These are phyloP conservation scores for Bondarzewia mesenterica DNA, from an alignment of 1,284 basidiomycete genomes.

Conservation along the genomic window DNA sequence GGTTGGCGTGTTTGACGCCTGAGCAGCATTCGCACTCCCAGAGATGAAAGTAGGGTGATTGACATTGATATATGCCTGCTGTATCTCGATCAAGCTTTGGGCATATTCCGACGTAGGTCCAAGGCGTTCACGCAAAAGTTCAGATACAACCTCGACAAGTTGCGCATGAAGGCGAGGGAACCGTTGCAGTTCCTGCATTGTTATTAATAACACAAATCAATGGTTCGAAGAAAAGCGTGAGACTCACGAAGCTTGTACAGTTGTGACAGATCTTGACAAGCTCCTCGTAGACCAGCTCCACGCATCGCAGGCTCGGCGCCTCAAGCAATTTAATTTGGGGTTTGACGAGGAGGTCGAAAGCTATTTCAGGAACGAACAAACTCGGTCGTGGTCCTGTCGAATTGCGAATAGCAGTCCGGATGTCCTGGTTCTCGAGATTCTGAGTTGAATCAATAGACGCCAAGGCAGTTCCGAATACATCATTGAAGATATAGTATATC, in stretches of 20 bases:
- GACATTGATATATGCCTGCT: constrained; percentile 99
- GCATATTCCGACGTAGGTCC: constrained; percentile 97
- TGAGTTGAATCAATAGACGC: constrained; percentile 86
- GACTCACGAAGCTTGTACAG: constrained; percentile 78
- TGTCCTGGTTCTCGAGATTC: constrained; percentile 91
- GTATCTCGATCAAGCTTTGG: constrained; percentile 92
- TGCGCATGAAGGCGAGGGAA: constrained; percentile 94
- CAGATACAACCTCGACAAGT: constrained; percentile 95
- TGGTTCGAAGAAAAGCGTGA: not conserved
- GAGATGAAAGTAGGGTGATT: constrained; percentile 89
- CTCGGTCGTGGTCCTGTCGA: constrained; percentile 96
- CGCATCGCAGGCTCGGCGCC: constrained; percentile 89
- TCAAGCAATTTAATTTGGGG: constrained; percentile 98
- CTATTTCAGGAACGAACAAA: constrained; percentile 94
- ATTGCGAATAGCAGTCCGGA: constrained; percentile 96
- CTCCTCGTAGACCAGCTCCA: constrained; percentile 98
- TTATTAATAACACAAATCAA: not conserved
- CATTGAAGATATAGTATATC: constrained; percentile 99
- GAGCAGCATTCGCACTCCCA: constrained; percentile 54
- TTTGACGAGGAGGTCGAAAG: constrained; percentile 96
- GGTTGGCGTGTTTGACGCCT: constrained; percentile 31
- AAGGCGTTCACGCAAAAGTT: constrained; percentile 89
- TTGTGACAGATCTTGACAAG: constrained; percentile 99
- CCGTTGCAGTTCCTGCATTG: constrained; percentile 82
- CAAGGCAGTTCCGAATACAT: constrained; percentile 92